phyloP scores from a whole-genome alignment of 805 yeast genomes.

The Lipomyces anomalus region DNA sequence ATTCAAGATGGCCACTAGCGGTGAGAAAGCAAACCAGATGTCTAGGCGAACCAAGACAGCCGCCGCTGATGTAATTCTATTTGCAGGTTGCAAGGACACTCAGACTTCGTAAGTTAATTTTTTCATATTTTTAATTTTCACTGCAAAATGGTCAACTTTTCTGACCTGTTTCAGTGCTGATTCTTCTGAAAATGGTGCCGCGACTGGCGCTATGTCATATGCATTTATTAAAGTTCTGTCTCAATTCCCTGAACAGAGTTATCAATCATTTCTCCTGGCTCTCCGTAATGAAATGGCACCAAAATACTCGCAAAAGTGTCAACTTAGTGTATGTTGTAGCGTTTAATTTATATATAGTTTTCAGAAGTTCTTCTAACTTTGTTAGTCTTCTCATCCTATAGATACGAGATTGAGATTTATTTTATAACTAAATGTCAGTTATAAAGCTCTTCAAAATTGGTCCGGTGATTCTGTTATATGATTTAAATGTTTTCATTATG shows the following conservation, averaged over 20 bases:
- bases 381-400: constrained; percentile 66
- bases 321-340: constrained; percentile 43
- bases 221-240: constrained; percentile 63
- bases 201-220: constrained; percentile 83
- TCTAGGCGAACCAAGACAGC: constrained; percentile 56
- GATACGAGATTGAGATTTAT: constrained; percentile 53
- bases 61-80: constrained; percentile 68
- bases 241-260: constrained; percentile 60
- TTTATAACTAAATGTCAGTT: constrained; percentile 31
- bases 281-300: constrained; percentile 58
- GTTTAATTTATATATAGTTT: neutral
- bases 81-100: constrained; percentile 77
- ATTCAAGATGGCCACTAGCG: constrained; percentile 33
- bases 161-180: constrained; percentile 65
- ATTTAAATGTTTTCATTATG: too few relatives aligned
- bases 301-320: constrained; percentile 78
- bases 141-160: neutral
- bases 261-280: constrained; percentile 60
- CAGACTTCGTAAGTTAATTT: too few relatives aligned
- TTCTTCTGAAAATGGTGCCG: constrained; percentile 61
- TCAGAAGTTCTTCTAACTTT: neutral
- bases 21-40: constrained; percentile 37
- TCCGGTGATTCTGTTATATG: too few relatives aligned
- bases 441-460: too few relatives aligned
- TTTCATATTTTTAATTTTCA: too few relatives aligned